Evolutionary conservation across 768 basidiomycete genomes (phyloP).

Genomic region (Kondoa malvinella): DNA sequence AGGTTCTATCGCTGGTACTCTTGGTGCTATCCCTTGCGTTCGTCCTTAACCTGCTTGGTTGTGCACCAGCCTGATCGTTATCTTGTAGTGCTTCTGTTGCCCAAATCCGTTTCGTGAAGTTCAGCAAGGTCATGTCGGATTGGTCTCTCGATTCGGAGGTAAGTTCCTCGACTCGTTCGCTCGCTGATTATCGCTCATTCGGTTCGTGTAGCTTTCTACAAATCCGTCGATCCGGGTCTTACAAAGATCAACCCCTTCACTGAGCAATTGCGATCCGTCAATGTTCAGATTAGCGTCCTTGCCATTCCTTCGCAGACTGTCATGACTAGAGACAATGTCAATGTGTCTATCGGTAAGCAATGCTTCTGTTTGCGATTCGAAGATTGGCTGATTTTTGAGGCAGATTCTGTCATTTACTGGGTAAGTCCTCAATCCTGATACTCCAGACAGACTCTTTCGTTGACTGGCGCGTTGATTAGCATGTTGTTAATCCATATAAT

Average conservation of each 20-base stretch:
- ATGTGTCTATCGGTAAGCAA: slow-evolving; percentile 51
- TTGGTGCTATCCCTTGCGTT: no score
- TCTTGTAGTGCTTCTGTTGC: slow-evolving; percentile 69
- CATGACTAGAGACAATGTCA: slow-evolving; percentile 91
- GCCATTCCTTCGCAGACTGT: slow-evolving; percentile 68
- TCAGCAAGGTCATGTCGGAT: slow-evolving; percentile 72
- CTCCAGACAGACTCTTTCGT: slow-evolving; percentile 3
- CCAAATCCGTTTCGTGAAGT: slow-evolving; percentile 43
- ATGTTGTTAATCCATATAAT: slow-evolving; percentile 75
- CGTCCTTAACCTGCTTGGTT: no score
- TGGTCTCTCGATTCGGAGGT: slow-evolving; percentile 88
- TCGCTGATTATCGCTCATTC: no score
- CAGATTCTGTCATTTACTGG: no score
- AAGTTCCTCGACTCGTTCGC: no score
- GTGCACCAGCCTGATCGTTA: slow-evolving; percentile 27
- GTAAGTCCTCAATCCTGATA: no score
- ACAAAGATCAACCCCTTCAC: slow-evolving; percentile 88
- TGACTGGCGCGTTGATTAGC: slow-evolving; percentile 19
- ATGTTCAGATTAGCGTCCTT: slow-evolving; percentile 91
- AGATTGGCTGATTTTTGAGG: no score
- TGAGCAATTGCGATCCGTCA: slow-evolving; percentile 65
- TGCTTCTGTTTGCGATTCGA: neutral
- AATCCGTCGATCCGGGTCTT: slow-evolving; percentile 39
- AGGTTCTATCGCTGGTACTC: slow-evolving; percentile 14
- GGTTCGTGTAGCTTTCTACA: slow-evolving; percentile 81